Evolutionary conservation across 2,329 filamentous ascomycete genomes (phyloP).

Genomic region (Achaetomium macrosporum): DNA sequence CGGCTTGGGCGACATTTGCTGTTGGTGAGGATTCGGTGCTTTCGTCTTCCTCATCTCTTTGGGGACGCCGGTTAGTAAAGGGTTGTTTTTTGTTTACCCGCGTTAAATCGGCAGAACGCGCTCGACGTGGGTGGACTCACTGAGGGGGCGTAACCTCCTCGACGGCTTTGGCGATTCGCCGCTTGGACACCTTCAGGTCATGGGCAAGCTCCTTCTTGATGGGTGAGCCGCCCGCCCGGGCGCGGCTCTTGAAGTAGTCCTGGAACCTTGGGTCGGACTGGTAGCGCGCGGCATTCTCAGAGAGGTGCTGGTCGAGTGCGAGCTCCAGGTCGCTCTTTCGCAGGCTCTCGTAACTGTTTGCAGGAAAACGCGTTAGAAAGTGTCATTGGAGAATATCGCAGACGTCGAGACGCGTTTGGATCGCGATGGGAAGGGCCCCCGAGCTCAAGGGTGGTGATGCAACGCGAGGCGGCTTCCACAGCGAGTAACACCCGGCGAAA

Average conservation of each 20-base stretch:
- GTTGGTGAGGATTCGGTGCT: conserved; percentile 4
- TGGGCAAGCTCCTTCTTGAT: conserved; percentile 46
- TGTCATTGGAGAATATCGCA: neutral
- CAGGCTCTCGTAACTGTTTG: conserved; percentile 57
- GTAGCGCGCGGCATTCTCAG: conserved; percentile 61
- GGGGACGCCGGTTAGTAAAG: neutral
- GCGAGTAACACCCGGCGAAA: too few relatives aligned
- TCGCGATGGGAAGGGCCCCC: neutral
- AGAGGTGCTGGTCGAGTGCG: conserved; percentile 67
- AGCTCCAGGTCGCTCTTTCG: conserved; percentile 77
- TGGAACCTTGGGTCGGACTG: conserved; percentile 58
- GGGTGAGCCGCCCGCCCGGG: conserved; percentile 53
- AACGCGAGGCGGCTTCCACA: neutral
- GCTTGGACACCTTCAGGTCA: conserved; percentile 42
- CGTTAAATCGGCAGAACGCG: neutral
- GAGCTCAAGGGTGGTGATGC: neutral
- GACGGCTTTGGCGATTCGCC: conserved; percentile 39
- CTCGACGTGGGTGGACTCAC: conserved; percentile 32
- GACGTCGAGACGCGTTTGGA: conserved; percentile 6
- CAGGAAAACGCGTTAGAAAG: conserved; percentile 10
- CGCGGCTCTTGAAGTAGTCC: conserved; percentile 70
- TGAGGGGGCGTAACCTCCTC: conserved; percentile 40
- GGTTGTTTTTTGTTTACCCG: conserved; percentile 6
- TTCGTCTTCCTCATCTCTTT: conserved; percentile 1
- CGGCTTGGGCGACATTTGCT: conserved; percentile 28